Evolutionary conservation across 768 basidiomycete species (phyloP).

Genomic region (Krasilnikovozyma curviuscula): DNA sequence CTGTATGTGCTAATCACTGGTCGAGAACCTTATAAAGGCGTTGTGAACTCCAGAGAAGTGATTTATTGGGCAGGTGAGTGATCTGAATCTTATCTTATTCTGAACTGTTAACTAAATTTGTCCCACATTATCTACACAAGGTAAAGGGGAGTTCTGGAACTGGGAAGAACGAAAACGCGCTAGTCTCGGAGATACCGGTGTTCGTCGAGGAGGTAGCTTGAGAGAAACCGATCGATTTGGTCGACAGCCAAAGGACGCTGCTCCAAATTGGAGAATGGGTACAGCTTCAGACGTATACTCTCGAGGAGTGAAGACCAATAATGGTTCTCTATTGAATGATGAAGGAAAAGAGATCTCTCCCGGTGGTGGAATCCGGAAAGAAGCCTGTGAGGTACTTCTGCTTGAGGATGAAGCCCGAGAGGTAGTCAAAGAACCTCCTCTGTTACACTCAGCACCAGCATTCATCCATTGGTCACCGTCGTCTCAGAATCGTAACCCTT

Average conservation of each 20-base stretch:
- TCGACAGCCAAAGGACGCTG: conserved; percentile 10
- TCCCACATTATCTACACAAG: too few species aligned
- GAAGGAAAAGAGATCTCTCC: background rate
- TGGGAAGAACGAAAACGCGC: conserved; percentile 26
- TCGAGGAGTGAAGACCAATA: background rate
- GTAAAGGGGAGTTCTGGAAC: conserved; percentile 28
- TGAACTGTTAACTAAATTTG: too few species aligned
- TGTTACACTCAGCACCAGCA: too few species aligned
- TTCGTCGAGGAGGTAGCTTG: conserved; percentile 2
- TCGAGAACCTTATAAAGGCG: conserved; percentile 27
- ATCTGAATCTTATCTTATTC: too few species aligned
- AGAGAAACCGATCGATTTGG: conserved; percentile 13
- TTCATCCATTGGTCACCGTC: too few species aligned
- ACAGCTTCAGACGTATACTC: conserved; percentile 3
- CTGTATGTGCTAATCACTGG: conserved; percentile 27
- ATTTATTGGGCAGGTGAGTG: conserved; percentile 26
- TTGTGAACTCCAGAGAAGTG: conserved; percentile 23
- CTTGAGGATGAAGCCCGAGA: too few species aligned
- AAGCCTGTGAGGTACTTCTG: too few species aligned
- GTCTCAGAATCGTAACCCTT: too few species aligned
- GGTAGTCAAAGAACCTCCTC: too few species aligned
- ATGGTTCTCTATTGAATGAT: background rate
- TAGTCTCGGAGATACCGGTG: background rate
- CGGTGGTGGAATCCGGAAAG: too few species aligned
- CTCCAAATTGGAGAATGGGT: background rate